phyloP scores from a whole-genome alignment of 495 filamentous ascomycete species.

The Talaromyces thailandensis region DNA sequence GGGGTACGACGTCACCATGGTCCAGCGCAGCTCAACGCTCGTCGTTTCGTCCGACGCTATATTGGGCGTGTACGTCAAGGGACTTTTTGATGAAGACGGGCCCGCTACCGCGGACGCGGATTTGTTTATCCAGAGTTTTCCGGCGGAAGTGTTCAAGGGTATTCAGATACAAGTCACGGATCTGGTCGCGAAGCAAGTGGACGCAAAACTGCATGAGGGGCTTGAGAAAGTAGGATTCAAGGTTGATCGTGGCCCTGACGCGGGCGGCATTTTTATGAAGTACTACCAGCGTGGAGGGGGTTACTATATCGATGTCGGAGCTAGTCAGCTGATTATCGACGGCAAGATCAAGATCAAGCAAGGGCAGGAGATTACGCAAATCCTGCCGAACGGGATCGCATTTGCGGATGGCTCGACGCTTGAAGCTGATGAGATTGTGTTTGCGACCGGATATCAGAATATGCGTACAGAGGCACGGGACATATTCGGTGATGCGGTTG shows the following conservation, averaged over 20 bases:
- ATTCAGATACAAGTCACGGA: slow-evolving; percentile 42
- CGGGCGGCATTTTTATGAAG: slow-evolving; percentile 56
- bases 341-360: slow-evolving; percentile 70
- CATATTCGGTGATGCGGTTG: slow-evolving; percentile 62
- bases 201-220: slow-evolving; percentile 48
- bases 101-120: slow-evolving; percentile 55
- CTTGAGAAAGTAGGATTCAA: slow-evolving; percentile 59
- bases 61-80: slow-evolving; percentile 44
- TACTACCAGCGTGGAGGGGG: slow-evolving; percentile 67
- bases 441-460: slow-evolving; percentile 76
- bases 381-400: slow-evolving; percentile 44
- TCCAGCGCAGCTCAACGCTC: slow-evolving; percentile 69
- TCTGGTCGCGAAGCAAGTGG: slow-evolving; percentile 35
- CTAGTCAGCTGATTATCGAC: slow-evolving; percentile 61
- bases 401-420: slow-evolving; percentile 58
- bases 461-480: slow-evolving; percentile 56
- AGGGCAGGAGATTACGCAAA: slow-evolving; percentile 44
- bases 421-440: slow-evolving; percentile 67
- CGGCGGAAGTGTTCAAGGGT: slow-evolving; percentile 48
- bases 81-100: slow-evolving; percentile 52
- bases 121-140: slow-evolving; percentile 44
- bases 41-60: slow-evolving; percentile 57
- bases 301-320: slow-evolving; percentile 72
- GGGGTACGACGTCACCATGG: slow-evolving; percentile 63
- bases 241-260: slow-evolving; percentile 55